A percentile compares a stretch with the other conserved stretches of the same genome.
Evolutionary conservation across 192 early-diverging fungal species (phyloP).

Genomic region (Backusella australiensis): DNA sequence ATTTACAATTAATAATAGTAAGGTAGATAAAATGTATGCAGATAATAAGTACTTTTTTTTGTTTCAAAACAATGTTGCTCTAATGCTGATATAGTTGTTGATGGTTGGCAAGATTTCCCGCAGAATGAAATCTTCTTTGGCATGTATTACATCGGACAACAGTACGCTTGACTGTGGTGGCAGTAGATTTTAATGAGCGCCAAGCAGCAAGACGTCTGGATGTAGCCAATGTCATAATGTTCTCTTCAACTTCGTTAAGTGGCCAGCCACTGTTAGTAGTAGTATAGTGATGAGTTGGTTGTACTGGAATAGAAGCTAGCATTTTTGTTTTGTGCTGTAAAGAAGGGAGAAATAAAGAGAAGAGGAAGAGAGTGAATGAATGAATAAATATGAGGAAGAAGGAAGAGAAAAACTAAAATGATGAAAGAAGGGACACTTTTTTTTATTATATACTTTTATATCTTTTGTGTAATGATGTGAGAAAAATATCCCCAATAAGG

Average conservation of each 20-base stretch:
- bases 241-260: not conserved
- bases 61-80: not conserved
- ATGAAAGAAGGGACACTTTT: not conserved
- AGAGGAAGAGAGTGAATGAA: not conserved
- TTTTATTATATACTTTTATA: conserved; percentile 1
- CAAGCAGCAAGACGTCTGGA: not conserved
- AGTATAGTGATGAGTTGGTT: not conserved
- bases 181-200: not conserved
- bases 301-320: conserved; percentile 6
- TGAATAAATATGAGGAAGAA: not conserved
- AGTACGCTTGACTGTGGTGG: not conserved
- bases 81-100: conserved; percentile 17
- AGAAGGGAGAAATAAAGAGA: not conserved
- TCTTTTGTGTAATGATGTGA: not conserved
- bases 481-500: not conserved
- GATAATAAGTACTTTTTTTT: not conserved
- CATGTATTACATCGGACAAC: conserved; percentile 5
- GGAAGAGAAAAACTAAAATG: not conserved
- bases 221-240: conserved; percentile 1
- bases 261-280: conserved; percentile 7
- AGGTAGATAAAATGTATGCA: not conserved
- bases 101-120: conserved; percentile 11
- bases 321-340: not conserved
- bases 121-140: conserved; percentile 15
- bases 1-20: conserved; percentile 1